Evolutionary conservation across 768 basidiomycete species (phyloP), one percentile per base, ranked within the genome.

Genomic region (Calocera viscosa): DNA sequence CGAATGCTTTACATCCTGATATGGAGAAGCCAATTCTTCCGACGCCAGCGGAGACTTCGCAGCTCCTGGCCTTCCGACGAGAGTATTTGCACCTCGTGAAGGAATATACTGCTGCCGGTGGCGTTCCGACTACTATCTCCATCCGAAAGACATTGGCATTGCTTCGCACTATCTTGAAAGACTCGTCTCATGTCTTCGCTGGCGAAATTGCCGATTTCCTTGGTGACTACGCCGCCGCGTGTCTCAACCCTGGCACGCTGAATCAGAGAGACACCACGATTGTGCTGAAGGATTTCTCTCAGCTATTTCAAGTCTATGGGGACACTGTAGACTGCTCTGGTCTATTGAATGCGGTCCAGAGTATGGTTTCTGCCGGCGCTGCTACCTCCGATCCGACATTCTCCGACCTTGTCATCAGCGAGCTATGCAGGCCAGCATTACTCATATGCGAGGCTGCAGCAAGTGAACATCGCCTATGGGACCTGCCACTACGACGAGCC

Each of bases 301-400:
- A 87, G 1, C 72, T 90, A 41, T 78, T 88, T 63, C 80, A 77
- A 64, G 74, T 78, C 19, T 81, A 85, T 71, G 78, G 79, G 33
- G 70, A 77, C 7, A 73, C 75, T 2, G 73, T 87, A 26, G 84
- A 89, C 75, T 83, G 88, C 72, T 80, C 84, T 10, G 80, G 80
- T 5, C 75, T 87, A 5, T 82, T 86, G 65, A 79, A 84, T 32
- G 78, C 79, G 1, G 73, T 91, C 10, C 70, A 78, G 8, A 71
- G 75, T 14, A 76, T 90, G 3, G 76, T 77, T 28, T 72, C 74
- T 24, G 77, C 82, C 64, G 76, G 82, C 0, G 69, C 73, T 1
- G 84, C 85, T 72, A 76, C 81, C n/a, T 80, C 79, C 49, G 83
- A 90, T 64, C 72, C 77, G 0, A 67, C 71, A 0, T 87, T 90